Evolutionary conservation across 345 rosid genomes (phyloP).

Genomic region (Eucalyptus cladocalyx): DNA sequence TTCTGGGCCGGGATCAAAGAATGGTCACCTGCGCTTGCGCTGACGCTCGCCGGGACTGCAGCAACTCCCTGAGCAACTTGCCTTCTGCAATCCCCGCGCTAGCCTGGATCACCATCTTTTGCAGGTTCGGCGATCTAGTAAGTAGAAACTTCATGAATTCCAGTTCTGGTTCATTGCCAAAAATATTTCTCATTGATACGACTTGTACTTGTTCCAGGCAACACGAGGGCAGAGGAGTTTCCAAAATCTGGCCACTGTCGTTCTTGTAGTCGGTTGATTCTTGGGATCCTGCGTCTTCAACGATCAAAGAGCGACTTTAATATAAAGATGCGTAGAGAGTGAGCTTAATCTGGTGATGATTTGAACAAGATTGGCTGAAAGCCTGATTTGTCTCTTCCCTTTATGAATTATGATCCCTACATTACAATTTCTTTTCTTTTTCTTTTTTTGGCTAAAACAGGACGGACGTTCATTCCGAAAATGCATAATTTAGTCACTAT

Average conservation of each 20-base stretch:
- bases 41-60: constrained; percentile 31
- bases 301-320: background rate
- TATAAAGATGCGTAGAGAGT: background rate
- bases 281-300: constrained; percentile 18
- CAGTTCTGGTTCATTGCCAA: constrained; percentile 25
- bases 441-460: background rate
- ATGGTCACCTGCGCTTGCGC: constrained; percentile 24
- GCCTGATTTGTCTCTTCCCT: background rate
- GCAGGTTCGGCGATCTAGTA: constrained; percentile 30
- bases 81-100: constrained; percentile 17
- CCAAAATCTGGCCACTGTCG: constrained; percentile 7
- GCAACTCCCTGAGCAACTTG: constrained; percentile 33
- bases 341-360: background rate
- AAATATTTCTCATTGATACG: constrained; percentile 21
- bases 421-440: background rate
- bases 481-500: background rate
- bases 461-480: background rate
- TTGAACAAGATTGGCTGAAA: background rate
- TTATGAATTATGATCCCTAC: background rate
- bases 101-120: constrained; percentile 38
- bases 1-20: background rate
- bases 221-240: background rate
- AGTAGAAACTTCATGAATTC: constrained; percentile 51
- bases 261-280: constrained; percentile 3
- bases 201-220: background rate